These are phyloP conservation scores for Calonectria montana DNA, from an alignment of 2,329 filamentous ascomycete genomes.

Conservation along the genomic window DNA sequence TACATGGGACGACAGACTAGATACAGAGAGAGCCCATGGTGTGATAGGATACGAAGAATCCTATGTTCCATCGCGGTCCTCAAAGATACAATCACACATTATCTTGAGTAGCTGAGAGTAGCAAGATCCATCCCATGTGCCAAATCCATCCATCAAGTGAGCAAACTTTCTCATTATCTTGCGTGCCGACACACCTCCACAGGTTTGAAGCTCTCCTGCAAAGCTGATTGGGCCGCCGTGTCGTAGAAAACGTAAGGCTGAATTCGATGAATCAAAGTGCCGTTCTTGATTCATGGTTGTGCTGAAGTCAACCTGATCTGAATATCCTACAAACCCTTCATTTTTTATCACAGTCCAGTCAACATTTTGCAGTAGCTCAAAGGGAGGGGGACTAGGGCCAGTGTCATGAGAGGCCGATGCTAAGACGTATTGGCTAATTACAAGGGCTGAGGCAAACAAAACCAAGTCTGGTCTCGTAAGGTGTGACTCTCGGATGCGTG, in stretches of 20 bases:
- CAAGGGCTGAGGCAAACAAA: neutral
- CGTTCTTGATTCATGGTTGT: neutral
- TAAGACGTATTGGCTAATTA: neutral
- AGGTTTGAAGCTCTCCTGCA: neutral
- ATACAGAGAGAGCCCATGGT: neutral
- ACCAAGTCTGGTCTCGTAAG: neutral
- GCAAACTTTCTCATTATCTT: neutral
- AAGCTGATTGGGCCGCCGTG: neutral
- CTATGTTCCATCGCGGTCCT: neutral
- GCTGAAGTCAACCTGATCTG: accelerated
- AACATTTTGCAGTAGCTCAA: neutral
- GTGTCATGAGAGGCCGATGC: neutral
- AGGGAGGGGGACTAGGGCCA: neutral
- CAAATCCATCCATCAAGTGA: neutral
- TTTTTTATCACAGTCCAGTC: neutral
- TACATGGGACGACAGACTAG: neutral
- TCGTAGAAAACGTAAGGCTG: neutral
- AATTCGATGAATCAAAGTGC: no score
- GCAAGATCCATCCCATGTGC: neutral
- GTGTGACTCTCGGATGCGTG: neutral
- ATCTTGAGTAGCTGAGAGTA: neutral
- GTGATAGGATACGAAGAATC: no score
- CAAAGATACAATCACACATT: neutral
- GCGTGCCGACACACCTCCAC: neutral
- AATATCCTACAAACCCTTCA: neutral